Evolutionary conservation across 352 stramenopile genomes (phyloP).

Genomic region (Elongisporangium senticosum): DNA sequence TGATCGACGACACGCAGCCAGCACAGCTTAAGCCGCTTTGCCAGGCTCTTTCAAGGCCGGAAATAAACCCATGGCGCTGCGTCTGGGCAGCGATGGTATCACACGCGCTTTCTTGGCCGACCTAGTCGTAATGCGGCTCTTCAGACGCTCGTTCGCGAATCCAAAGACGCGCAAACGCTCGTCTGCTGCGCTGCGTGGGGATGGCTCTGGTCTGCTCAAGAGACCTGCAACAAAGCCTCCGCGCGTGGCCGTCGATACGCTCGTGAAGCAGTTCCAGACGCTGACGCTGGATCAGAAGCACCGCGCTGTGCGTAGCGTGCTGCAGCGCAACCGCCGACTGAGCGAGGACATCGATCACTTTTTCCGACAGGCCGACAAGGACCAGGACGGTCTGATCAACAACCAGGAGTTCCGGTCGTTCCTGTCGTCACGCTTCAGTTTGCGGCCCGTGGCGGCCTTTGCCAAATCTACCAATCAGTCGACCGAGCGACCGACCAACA

Average conservation of each 20-base stretch:
- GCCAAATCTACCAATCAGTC: conserved; percentile 28
- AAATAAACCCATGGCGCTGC: not conserved
- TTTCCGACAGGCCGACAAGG: conserved; percentile 64
- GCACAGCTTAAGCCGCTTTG: not conserved
- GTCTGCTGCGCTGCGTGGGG: conserved; percentile 13
- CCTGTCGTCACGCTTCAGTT: conserved; percentile 57
- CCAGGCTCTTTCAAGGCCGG: not conserved
- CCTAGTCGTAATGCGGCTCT: conserved; percentile 8
- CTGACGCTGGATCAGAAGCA: conserved; percentile 54
- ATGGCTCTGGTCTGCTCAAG: conserved; percentile 10
- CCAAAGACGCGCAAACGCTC: conserved; percentile 20
- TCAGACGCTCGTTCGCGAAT: conserved; percentile 15
- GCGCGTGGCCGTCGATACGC: conserved; percentile 13
- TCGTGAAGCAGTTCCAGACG: conserved; percentile 58
- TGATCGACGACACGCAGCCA: not conserved
- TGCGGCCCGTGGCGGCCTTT: conserved; percentile 29
- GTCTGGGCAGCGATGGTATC: not conserved
- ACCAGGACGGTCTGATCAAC: conserved; percentile 58
- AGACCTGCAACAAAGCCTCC: conserved; percentile 7
- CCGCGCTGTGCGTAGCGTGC: conserved; percentile 41
- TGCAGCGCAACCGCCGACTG: conserved; percentile 25
- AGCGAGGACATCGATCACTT: conserved; percentile 63
- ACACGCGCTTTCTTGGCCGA: not conserved
- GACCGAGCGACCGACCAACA: conserved; percentile 34
- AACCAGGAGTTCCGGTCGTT: conserved; percentile 64